Evolutionary conservation across 768 basidiomycete genomes (phyloP).

Genomic region (Suillus ampliporus): DNA sequence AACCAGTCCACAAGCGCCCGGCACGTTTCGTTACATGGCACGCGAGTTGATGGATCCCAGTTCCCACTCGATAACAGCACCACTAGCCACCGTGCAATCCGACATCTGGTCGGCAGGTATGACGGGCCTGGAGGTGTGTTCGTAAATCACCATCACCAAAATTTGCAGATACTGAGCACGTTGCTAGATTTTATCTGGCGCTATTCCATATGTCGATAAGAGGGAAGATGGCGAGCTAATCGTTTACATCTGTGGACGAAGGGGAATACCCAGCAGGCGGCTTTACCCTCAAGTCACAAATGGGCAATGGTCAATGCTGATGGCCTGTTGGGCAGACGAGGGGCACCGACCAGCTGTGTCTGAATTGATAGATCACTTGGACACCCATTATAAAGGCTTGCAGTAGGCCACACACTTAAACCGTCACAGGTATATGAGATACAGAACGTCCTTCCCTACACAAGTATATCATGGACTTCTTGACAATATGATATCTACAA

Average conservation of each 20-base stretch:
- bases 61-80: conserved; percentile 18
- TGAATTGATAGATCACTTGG: neutral
- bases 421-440: neutral
- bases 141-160: neutral
- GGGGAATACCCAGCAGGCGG: neutral
- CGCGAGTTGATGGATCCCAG: conserved; percentile 36
- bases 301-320: neutral
- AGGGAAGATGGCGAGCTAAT: neutral
- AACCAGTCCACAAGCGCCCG: conserved; percentile 30
- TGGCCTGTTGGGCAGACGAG: neutral
- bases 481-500: conserved; percentile 23
- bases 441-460: neutral
- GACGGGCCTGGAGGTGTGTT: conserved; percentile 40
- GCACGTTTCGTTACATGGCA: conserved; percentile 48
- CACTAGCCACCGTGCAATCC: conserved; percentile 27
- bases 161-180: neutral
- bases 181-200: conserved; percentile 14
- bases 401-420: neutral
- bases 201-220: neutral
- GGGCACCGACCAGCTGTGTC: neutral
- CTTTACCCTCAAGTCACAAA: neutral
- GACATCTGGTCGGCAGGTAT: conserved; percentile 47
- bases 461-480: neutral
- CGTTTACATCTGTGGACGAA: neutral
- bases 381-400: neutral